These are phyloP conservation scores for Globisporangium spinosum DNA, from an alignment of 352 stramenopile species.

Conservation along the genomic window DNA sequence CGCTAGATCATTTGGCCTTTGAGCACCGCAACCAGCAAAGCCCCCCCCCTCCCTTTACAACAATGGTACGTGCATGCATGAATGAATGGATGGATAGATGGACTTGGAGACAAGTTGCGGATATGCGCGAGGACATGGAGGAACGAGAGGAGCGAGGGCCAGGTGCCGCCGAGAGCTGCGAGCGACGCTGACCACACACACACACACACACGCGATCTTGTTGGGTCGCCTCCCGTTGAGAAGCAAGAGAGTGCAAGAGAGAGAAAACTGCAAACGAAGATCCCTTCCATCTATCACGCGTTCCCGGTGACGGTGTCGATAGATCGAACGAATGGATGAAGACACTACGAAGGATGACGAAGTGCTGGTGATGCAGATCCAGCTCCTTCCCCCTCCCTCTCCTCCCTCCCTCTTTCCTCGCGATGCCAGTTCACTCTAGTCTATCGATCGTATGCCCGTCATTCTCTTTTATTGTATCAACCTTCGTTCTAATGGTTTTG, in stretches of 20 bases:
- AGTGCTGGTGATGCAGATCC: neutral
- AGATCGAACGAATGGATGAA: neutral
- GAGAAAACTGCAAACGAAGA: neutral
- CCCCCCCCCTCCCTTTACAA: constrained; percentile 10
- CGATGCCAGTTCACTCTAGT: neutral
- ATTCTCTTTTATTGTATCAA: no score
- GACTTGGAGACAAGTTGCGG: neutral
- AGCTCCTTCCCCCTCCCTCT: neutral
- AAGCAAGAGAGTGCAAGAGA: neutral
- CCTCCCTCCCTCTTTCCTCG: neutral
- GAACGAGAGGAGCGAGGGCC: neutral
- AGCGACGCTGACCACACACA: neutral
- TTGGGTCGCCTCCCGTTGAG: neutral
- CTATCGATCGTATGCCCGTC: neutral
- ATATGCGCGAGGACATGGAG: neutral
- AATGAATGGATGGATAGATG: neutral
- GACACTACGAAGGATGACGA: neutral
- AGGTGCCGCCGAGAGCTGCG: neutral
- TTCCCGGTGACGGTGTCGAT: neutral
- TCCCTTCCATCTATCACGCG: neutral
- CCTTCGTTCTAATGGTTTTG: neutral
- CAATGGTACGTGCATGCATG: constrained; percentile 19
- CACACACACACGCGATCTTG: constrained; percentile 7
- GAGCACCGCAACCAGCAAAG: constrained; percentile 19
- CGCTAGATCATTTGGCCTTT: constrained; percentile 22